Conservation (phyloP, 176 grass and related monocot genomes). For the Paspalum notatum region DNA sequence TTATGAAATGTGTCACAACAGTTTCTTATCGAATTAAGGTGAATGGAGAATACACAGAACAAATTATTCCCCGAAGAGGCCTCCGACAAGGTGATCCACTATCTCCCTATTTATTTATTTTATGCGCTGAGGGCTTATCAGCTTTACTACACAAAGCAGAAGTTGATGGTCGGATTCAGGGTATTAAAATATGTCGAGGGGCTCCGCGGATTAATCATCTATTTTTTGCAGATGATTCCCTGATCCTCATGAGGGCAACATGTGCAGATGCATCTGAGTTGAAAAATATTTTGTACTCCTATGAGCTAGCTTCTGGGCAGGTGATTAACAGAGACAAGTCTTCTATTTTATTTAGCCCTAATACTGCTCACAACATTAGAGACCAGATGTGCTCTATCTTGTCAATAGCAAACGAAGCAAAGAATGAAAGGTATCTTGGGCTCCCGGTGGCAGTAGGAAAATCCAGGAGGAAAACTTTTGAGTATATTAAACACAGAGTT, state of each 20-base stretch:
- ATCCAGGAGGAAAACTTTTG: not conserved
- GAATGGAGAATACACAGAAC: not conserved
- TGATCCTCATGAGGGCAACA: rapidly evolving
- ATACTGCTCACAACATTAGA: rapidly evolving
- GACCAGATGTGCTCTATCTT: rapidly evolving
- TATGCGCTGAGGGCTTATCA: not conserved
- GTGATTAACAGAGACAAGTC: not conserved
- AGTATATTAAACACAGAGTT: not conserved
- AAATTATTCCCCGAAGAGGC: not conserved
- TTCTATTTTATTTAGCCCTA: not conserved
- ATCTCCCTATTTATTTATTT: not conserved
- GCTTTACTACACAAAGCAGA: not conserved
- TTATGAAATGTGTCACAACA: not conserved
- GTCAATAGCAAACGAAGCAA: rapidly evolving
- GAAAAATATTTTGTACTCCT: rapidly evolving
- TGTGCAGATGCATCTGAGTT: not conserved
- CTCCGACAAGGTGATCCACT: not conserved
- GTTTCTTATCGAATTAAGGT: not conserved
- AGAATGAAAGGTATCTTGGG: not conserved
- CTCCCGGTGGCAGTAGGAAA: not conserved
- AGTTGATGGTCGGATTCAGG: rapidly evolving
- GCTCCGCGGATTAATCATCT: not conserved
- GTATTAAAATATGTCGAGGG: rapidly evolving
- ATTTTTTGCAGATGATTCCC: not conserved
- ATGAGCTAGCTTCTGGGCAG: not conserved